A percentile compares a stretch with the other conserved stretches of the same genome.
These are phyloP conservation scores for Lumnitzera littorea DNA, from an alignment of 345 rosid species.

Conservation along the genomic window DNA sequence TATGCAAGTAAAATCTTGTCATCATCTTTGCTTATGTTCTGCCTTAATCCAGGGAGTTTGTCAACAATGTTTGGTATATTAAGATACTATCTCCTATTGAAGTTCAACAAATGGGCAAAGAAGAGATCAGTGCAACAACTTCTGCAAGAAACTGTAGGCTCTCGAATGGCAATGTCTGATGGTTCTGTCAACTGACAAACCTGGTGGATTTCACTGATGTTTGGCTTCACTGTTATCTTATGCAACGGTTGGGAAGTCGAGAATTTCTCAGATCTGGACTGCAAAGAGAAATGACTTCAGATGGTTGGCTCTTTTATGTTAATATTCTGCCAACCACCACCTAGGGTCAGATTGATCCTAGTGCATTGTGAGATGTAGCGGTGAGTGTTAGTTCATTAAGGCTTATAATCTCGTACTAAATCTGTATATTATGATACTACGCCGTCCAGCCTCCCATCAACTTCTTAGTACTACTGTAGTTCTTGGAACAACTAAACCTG, in stretches of 20 bases:
- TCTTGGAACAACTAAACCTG: too few relatives aligned
- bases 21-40: background rate
- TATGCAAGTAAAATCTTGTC: too few relatives aligned
- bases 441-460: too few relatives aligned
- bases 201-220: background rate
- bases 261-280: too few relatives aligned
- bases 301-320: background rate
- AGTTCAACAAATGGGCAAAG: constrained; percentile 35
- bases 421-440: too few relatives aligned
- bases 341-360: too few relatives aligned
- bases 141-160: constrained; percentile 52
- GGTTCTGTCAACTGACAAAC: constrained; percentile 10
- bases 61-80: constrained; percentile 38
- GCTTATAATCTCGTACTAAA: too few relatives aligned
- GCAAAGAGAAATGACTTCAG: background rate
- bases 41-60: constrained; percentile 27
- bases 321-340: too few relatives aligned
- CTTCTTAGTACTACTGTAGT: too few relatives aligned
- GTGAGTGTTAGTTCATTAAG: too few relatives aligned
- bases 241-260: too few relatives aligned
- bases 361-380: too few relatives aligned
- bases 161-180: constrained; percentile 35
- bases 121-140: constrained; percentile 42
- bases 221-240: background rate
- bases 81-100: constrained; percentile 37